phyloP scores from a whole-genome alignment of 2,329 filamentous ascomycete species.

The Epichloe sp. region DNA sequence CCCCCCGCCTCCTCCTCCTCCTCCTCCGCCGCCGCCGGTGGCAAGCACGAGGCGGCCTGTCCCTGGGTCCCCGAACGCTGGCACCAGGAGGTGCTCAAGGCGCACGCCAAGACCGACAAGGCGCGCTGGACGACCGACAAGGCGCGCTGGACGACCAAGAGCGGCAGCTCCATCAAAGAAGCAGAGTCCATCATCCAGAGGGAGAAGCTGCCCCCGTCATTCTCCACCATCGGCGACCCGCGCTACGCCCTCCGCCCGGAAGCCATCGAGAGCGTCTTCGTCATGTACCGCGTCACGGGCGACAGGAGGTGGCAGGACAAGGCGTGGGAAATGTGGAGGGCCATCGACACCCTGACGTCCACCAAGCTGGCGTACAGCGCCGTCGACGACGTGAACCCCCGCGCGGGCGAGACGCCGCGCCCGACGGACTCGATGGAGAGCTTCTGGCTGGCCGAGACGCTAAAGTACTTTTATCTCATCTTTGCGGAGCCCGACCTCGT shows the following conservation, averaged over 20 bases:
- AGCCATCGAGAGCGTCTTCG: conserved; percentile 40
- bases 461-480: conserved; percentile 64
- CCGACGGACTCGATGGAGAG: conserved; percentile 50
- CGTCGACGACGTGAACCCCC: conserved; percentile 25
- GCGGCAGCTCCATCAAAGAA: conserved; percentile 9
- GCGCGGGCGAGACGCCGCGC: conserved; percentile 15
- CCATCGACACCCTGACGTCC: conserved; percentile 32
- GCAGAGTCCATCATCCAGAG: conserved; percentile 15
- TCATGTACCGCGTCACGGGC: conserved; percentile 40
- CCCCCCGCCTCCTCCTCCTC: too few relatives aligned
- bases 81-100: conserved; percentile 19
- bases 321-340: conserved; percentile 41
- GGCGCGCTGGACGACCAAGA: too few relatives aligned
- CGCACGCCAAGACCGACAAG: conserved; percentile 10
- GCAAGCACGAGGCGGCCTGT: conserved; percentile 9
- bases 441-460: conserved; percentile 61
- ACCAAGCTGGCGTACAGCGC: conserved; percentile 37
- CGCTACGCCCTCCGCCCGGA: conserved; percentile 40
- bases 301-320: conserved; percentile 28
- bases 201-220: conserved; percentile 39
- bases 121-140: too few relatives aligned
- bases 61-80: conserved; percentile 23
- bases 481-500: conserved; percentile 52
- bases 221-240: conserved; percentile 41
- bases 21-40: too few relatives aligned